Base-by-base conservation (phyloP, 495 filamentous ascomycete species). In the Lasiosphaeriaceae sp. region DNA sequence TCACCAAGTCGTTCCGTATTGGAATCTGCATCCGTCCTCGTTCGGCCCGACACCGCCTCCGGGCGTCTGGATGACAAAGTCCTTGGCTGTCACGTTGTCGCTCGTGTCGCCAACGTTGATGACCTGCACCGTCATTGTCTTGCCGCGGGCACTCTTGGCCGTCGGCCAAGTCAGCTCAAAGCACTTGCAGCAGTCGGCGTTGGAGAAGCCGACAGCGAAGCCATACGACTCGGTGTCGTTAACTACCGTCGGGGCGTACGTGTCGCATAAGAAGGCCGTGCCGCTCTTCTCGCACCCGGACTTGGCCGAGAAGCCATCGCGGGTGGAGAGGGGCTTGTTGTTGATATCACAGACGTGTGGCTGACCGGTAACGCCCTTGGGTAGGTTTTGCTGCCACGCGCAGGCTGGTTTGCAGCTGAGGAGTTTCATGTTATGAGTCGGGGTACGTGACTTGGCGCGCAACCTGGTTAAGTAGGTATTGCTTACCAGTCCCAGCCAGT, bases 1-100 rank as follows among this genome's bases (percentile, higher is more conserved):
- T 14, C 45, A 58, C 55, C 55, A 58, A 34, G 55, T 52, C 43
- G 45, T 58, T 39, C 55, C 55, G 35, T 58, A 58, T 43, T 58
- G 55, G 48, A 46, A 37, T 8, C 55, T 47, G 20, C 55, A 58
- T 5, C 55, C 55, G 20, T 58, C 55, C 7, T 47, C 52, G 1
- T 52, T 48, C 6, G 55, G 55, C 8, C 55, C 55, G 31, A 58
- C 55, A 11, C 55, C 55, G 3, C 55, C 55, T 39, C 55, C 55
- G 1, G 55, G 55, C 2, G 55, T 58, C 26, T 58, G 52, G 48
- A 58, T 52, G 41, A 58, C 52, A 39, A 58, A 20, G 29, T 58
- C 55, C 19, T 52, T 58, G 34, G 49, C 26, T 31, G 26, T 31
- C 26, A 31, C 26, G 4, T 9, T 31, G n/a, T n/a, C n/a, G n/a